A percentile compares a stretch with the other conserved stretches of the same genome.
Evolutionary conservation across 805 yeast species (phyloP).

Genomic region (Pichia californica): DNA sequence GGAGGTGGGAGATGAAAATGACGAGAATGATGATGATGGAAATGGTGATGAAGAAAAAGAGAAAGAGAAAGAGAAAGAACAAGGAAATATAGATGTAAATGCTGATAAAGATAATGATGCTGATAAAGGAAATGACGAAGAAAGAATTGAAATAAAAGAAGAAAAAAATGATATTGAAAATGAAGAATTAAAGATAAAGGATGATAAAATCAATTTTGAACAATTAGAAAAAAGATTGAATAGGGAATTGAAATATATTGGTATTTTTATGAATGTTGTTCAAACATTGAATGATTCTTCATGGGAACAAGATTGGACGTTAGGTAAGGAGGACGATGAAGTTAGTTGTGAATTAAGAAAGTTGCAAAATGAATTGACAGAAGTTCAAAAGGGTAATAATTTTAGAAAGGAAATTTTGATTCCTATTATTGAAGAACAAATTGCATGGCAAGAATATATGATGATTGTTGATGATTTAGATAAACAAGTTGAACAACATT

Average conservation of each 20-base stretch:
- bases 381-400: slow-evolving; percentile 56
- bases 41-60: slow-evolving; percentile 37
- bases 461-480: slow-evolving; percentile 89
- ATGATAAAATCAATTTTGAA: slow-evolving; percentile 53
- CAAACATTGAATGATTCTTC: slow-evolving; percentile 31
- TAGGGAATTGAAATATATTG: slow-evolving; percentile 83
- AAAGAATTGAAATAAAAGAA: slow-evolving; percentile 37
- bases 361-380: slow-evolving; percentile 62
- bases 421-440: slow-evolving; percentile 75
- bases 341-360: slow-evolving; percentile 74
- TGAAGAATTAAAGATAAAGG: slow-evolving; percentile 40
- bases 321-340: slow-evolving; percentile 87
- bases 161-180: slow-evolving; percentile 14
- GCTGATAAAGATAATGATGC: no score
- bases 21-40: slow-evolving; percentile 18
- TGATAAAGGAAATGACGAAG: slow-evolving; percentile 18
- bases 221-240: slow-evolving; percentile 83
- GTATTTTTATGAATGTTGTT: slow-evolving; percentile 68
- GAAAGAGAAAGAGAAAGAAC: slow-evolving; percentile 24
- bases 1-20: neutral
- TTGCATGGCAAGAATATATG: slow-evolving; percentile 92
- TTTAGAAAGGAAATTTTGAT: slow-evolving; percentile 57
- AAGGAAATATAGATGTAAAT: slow-evolving; percentile 41
- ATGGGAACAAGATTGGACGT: slow-evolving; percentile 63
- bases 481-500: slow-evolving; percentile 94